Evolutionary conservation across 306 rosid genomes (phyloP).

Genomic region (Herpetospermum pedunculosum): DNA sequence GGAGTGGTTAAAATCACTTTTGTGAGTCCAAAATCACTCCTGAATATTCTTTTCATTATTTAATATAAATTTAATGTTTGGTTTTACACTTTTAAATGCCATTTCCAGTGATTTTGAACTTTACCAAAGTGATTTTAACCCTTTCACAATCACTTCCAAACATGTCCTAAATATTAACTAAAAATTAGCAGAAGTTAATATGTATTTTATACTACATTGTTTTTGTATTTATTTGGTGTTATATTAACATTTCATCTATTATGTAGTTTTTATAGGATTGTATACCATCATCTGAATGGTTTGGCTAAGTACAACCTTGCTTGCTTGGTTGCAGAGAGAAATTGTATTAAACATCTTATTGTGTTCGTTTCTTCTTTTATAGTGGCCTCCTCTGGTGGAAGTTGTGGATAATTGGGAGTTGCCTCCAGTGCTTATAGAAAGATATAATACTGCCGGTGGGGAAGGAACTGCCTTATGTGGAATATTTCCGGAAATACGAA

Average conservation of each 20-base stretch:
- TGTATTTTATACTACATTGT: neutral
- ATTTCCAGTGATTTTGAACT: too few relatives aligned
- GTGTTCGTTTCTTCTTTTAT: conserved; percentile 20
- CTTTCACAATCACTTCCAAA: too few relatives aligned
- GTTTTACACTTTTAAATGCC: too few relatives aligned
- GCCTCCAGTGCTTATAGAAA: conserved; percentile 85
- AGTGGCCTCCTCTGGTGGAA: conserved; percentile 96
- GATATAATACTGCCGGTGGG: conserved; percentile 91
- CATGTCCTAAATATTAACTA: neutral
- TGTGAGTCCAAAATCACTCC: too few relatives aligned
- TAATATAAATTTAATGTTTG: too few relatives aligned
- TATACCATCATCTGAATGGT: neutral
- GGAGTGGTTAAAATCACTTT: too few relatives aligned
- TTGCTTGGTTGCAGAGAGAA: neutral
- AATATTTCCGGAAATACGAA: conserved; percentile 81
- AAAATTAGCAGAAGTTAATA: neutral
- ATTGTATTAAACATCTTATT: neutral
- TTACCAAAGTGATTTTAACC: too few relatives aligned
- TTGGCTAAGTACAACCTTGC: neutral
- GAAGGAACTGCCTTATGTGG: conserved; percentile 97
- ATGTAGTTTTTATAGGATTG: neutral
- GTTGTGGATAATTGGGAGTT: conserved; percentile 77
- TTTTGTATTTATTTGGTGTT: neutral
- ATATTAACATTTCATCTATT: neutral
- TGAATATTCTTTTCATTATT: too few relatives aligned